Conservation (phyloP, 306 rosid genomes). For the Vigna unguiculata region DNA sequence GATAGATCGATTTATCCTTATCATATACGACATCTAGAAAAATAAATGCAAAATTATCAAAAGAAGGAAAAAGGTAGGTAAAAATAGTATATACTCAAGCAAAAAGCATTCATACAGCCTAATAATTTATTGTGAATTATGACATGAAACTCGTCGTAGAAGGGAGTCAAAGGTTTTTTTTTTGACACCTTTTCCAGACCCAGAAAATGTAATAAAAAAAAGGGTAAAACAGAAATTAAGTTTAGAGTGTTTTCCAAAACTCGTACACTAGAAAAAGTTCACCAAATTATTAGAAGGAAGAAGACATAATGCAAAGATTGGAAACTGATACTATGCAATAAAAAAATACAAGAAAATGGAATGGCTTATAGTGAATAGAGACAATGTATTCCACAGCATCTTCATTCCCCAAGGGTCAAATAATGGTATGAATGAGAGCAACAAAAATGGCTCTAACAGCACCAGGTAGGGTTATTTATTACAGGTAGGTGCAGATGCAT, state of each 20-base stretch:
- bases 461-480: not conserved
- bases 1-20: conserved; percentile 7
- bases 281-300: too few relatives aligned
- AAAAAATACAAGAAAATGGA: not conserved
- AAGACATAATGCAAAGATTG: conserved; percentile 13
- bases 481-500: conserved; percentile 16
- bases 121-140: conserved; percentile 25
- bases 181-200: not conserved
- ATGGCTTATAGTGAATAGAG: not conserved
- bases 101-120: conserved; percentile 31
- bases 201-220: not conserved
- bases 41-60: conserved; percentile 13
- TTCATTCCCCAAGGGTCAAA: not conserved
- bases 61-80: not conserved
- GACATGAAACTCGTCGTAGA: conserved; percentile 21
- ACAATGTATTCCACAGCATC: not conserved
- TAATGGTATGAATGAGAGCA: conserved; percentile 1
- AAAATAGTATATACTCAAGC: conserved; percentile 6
- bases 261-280: too few relatives aligned
- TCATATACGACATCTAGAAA: not conserved
- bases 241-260: not conserved
- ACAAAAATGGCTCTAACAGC: not conserved
- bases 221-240: not conserved
- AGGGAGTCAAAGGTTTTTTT: conserved; percentile 12
- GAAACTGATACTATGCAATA: not conserved